Percentiles rank a stretch among this genome's conserved stretches.
phyloP scores from a whole-genome alignment of 78 protist species.

The slime mould (Dictyostelium discoideum) region DNA sequence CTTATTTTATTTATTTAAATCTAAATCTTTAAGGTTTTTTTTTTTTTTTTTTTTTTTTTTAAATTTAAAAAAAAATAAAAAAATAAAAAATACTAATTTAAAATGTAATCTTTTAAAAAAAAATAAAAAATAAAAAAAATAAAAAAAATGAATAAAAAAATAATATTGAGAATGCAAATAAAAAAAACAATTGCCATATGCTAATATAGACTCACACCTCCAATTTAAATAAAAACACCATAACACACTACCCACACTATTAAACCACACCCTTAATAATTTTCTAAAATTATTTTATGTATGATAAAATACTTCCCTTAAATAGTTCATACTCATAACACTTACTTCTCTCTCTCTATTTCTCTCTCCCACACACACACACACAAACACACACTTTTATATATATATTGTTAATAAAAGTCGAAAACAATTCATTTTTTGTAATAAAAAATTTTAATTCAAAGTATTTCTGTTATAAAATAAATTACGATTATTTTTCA shows the following conservation, averaged over 20 bases:
- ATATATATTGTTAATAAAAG: not conserved
- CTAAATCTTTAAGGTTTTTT: not conserved
- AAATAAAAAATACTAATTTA: too few species aligned
- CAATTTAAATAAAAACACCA: not conserved
- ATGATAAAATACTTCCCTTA: not conserved
- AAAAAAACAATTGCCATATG: not conserved
- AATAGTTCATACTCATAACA: not conserved
- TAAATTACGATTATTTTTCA: not conserved
- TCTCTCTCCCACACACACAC: too few species aligned
- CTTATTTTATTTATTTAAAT: too few species aligned
- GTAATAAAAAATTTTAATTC: not conserved
- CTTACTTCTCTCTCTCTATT: too few species aligned
- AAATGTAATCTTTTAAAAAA: too few species aligned
- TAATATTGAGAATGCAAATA: too few species aligned
- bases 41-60: too few species aligned
- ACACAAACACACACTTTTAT: not conserved
- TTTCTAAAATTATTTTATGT: not conserved
- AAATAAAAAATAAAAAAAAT: too few species aligned
- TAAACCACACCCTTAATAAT: not conserved
- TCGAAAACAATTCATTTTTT: not conserved
- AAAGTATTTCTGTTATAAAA: not conserved
- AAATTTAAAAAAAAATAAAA: too few species aligned
- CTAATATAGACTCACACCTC: not conserved
- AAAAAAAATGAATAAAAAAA: too few species aligned
- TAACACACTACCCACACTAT: not conserved